A percentile compares a stretch with the other conserved stretches of the same genome.
These are phyloP conservation scores for Fusarium mexicanum DNA, from an alignment of 2,329 filamentous ascomycete genomes.

Conservation along the genomic window DNA sequence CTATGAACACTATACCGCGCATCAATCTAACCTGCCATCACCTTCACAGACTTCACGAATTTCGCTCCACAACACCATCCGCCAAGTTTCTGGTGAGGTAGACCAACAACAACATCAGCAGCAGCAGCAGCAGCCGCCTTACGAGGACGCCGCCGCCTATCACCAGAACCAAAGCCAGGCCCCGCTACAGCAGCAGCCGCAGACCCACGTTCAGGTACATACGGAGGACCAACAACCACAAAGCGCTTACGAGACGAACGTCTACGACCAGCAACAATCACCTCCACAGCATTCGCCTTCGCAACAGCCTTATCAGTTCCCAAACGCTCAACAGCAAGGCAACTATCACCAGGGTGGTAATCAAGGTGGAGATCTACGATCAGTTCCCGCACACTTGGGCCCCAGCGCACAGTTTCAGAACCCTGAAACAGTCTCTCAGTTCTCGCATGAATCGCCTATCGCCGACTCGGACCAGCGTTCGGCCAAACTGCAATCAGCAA, in stretches of 20 bases:
- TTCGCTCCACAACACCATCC: slow-evolving; percentile 54
- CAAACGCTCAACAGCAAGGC: slow-evolving; percentile 49
- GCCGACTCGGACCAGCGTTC: slow-evolving; percentile 59
- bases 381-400: slow-evolving; percentile 50
- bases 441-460: slow-evolving; percentile 69
- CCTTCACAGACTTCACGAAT: slow-evolving; percentile 53
- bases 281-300: slow-evolving; percentile 26
- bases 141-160: slow-evolving; percentile 57
- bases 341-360: slow-evolving; percentile 43
- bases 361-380: slow-evolving; percentile 48
- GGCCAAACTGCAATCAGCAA: slow-evolving; percentile 54
- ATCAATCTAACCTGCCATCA: slow-evolving; percentile 53
- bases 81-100: slow-evolving; percentile 57
- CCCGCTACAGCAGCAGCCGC: slow-evolving; percentile 40
- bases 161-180: slow-evolving; percentile 48
- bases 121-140: slow-evolving; percentile 51
- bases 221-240: slow-evolving; percentile 47
- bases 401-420: slow-evolving; percentile 53
- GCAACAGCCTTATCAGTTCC: slow-evolving; percentile 37
- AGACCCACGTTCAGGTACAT: slow-evolving; percentile 34
- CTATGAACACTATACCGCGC: slow-evolving; percentile 49
- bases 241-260: slow-evolving; percentile 46
- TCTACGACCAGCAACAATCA: slow-evolving; percentile 51
- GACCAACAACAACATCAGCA: slow-evolving; percentile 54
- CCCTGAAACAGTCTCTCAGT: slow-evolving; percentile 68